Percentiles rank a stretch among this genome's conserved stretches.
Conservation (phyloP, 2,329 filamentous ascomycete genomes). For the Chaetomiaceae sp. region DNA sequence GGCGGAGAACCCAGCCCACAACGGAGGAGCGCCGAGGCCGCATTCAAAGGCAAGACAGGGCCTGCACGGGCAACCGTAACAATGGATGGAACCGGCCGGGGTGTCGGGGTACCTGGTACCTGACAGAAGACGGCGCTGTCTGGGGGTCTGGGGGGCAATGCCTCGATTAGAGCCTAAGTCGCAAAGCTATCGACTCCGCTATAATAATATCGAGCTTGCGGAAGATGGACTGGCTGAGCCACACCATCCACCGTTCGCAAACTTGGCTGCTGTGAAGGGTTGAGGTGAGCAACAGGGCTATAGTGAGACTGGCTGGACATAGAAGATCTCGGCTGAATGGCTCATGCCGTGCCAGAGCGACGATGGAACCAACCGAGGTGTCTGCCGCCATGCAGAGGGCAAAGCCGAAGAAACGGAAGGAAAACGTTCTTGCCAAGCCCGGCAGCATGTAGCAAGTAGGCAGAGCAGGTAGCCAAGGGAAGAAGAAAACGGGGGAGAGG, state of each 20-base stretch:
- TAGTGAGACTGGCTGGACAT: constrained; percentile 37
- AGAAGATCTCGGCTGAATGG: constrained; percentile 46
- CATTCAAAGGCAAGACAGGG: constrained; percentile 41
- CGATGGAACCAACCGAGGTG: constrained; percentile 36
- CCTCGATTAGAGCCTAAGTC: constrained; percentile 34
- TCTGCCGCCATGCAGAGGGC: constrained; percentile 24
- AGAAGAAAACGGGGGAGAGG: constrained; percentile 18
- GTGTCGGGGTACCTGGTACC: constrained; percentile 36
- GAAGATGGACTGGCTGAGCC: constrained; percentile 36
- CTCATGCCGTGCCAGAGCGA: constrained; percentile 42
- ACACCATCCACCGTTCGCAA: constrained; percentile 28
- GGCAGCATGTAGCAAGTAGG: constrained; percentile 17
- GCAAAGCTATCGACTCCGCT: constrained; percentile 26
- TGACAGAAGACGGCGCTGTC: constrained; percentile 35
- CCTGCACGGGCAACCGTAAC: constrained; percentile 35
- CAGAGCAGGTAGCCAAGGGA: constrained; percentile 18
- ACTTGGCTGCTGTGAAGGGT: constrained; percentile 28
- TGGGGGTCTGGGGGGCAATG: constrained; percentile 25
- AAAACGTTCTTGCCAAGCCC: constrained; percentile 25
- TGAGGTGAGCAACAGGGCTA: constrained; percentile 33
- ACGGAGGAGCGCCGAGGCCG: constrained; percentile 46
- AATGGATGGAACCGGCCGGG: constrained; percentile 24
- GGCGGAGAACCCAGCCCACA: constrained; percentile 39
- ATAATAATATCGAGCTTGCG: constrained; percentile 23
- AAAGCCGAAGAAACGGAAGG: constrained; percentile 25